phyloP scores from a whole-genome alignment of 169 alveolate species.

The Blepharisma undulans region DNA sequence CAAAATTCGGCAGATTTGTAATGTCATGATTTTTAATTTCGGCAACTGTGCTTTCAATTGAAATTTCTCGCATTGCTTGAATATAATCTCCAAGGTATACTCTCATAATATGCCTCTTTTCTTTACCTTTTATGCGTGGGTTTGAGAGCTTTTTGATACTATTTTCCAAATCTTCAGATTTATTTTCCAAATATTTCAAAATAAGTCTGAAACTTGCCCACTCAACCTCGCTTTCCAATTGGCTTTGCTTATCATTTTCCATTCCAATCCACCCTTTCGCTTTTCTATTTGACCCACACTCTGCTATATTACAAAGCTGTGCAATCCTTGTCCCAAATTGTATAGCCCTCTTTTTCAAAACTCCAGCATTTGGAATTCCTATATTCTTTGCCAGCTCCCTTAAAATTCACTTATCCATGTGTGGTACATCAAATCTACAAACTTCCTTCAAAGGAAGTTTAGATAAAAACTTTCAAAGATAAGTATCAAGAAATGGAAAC shows the following conservation, averaged over 20 bases:
- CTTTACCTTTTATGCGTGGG: neutral
- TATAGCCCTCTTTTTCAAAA: conserved; percentile 84
- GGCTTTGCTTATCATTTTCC: neutral
- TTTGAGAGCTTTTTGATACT: neutral
- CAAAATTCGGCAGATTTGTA: neutral
- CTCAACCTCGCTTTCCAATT: conserved; percentile 1
- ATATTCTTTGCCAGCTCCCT: conserved; percentile 58
- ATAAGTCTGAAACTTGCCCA: conserved; percentile 7
- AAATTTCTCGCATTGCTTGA: neutral
- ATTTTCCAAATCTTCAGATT: neutral
- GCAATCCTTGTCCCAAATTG: conserved; percentile 88
- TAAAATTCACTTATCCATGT: conserved; percentile 61
- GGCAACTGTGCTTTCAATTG: neutral
- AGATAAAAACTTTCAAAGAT: conserved; percentile 46
- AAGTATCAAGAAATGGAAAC: conserved; percentile 84
- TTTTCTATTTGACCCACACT: conserved; percentile 82
- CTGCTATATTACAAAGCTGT: conserved; percentile 70
- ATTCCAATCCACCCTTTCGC: conserved; percentile 66
- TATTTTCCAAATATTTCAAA: neutral
- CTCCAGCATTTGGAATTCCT: conserved; percentile 48
- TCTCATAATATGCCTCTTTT: conserved; percentile 33
- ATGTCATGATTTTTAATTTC: neutral
- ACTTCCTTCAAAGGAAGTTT: conserved; percentile 38
- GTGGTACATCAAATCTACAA: conserved; percentile 34
- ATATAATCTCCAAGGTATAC: conserved; percentile 22